Evolutionary conservation across 148 eudicot species (phyloP), one percentile per base, ranked within the genome.

Genomic region (Nepenthes mirabilis): DNA sequence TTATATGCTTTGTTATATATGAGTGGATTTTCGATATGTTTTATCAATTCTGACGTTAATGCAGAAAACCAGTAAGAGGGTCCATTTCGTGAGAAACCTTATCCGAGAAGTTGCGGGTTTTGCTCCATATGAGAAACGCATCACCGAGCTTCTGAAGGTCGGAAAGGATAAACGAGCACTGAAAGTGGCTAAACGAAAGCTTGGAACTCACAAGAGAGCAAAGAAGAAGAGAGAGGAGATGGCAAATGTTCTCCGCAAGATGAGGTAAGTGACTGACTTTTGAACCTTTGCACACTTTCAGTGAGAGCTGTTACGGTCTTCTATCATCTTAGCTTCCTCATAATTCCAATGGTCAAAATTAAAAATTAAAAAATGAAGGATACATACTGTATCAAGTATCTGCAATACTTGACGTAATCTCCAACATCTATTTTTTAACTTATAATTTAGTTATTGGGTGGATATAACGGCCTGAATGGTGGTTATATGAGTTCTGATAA

Each of bases 171-270:
- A 80, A 69, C 79, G 83, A 40, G 83, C 83, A 1, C 53, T 80
- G 57, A 80, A 80, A 68, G 71, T 80, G 43, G 83, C 83, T 11
- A 76, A 80, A 78, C 70, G 80, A 52, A 79, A 79, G 83, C 77
- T 79, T 5, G 83, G 83, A 62, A 79, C 83, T 2, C 83, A 79
- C 75, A 79, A 79, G 78, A 79, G 80, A 60, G 83, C 83, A 14
- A 79, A 79, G 80, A 68, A 55, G 72, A 80, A 80, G 83, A 70
- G 84, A 70, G 81, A 76, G 74, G 84, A 80, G 74, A 76, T 80
- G 80, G 76, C 84, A 8, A 76, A 60, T 5, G 84, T 80, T 50
- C 84, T 80, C 70, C 75, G 81, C 68, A 76, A 80, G 72, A 76
- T 73, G 78, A 76, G 77, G 72, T 63, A 40, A 40, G 23, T 23